phyloP scores from a whole-genome alignment of 2,329 filamentous ascomycete species.

The Dendryphion nanum region DNA sequence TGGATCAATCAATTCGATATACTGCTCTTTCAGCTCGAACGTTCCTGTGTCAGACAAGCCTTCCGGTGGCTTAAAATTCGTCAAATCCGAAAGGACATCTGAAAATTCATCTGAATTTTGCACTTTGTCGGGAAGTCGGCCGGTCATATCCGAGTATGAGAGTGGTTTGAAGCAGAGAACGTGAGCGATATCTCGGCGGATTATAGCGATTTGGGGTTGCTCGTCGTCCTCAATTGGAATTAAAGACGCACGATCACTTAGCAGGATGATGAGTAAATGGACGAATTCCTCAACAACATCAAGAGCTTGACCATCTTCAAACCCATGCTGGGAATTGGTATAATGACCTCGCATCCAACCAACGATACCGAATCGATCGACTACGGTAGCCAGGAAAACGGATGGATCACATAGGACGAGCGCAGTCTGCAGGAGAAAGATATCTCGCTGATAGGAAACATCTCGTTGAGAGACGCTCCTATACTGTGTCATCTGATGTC shows the following conservation, averaged over 20 bases:
- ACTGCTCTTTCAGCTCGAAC: slow-evolving; percentile 86
- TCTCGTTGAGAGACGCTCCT: slow-evolving; percentile 85
- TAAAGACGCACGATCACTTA: slow-evolving; percentile 84
- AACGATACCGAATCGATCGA: slow-evolving; percentile 87
- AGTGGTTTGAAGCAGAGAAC: slow-evolving; percentile 94
- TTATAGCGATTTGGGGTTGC: slow-evolving; percentile 65
- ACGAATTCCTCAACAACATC: slow-evolving; percentile 96
- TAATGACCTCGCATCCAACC: slow-evolving; percentile 86
- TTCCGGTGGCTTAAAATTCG: slow-evolving; percentile 85
- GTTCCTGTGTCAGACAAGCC: slow-evolving; percentile 89
- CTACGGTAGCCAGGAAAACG: slow-evolving; percentile 80
- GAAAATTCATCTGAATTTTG: slow-evolving; percentile 88
- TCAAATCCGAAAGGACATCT: slow-evolving; percentile 79
- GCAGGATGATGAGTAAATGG: slow-evolving; percentile 83
- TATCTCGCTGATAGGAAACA: slow-evolving; percentile 89
- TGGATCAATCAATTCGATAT: slow-evolving; percentile 84
- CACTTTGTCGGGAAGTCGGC: slow-evolving; percentile 82
- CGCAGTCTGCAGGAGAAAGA: slow-evolving; percentile 89
- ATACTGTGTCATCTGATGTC: slow-evolving; percentile 93
- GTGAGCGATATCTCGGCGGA: slow-evolving; percentile 88
- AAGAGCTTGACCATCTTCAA: slow-evolving; percentile 83
- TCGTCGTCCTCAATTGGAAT: slow-evolving; percentile 66
- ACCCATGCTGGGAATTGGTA: slow-evolving; percentile 60
- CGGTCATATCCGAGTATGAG: slow-evolving; percentile 87
- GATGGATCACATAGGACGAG: slow-evolving; percentile 82